These are phyloP conservation scores for Trypanosoma avium DNA, from an alignment of 208 protist genomes.

Conservation along the genomic window DNA sequence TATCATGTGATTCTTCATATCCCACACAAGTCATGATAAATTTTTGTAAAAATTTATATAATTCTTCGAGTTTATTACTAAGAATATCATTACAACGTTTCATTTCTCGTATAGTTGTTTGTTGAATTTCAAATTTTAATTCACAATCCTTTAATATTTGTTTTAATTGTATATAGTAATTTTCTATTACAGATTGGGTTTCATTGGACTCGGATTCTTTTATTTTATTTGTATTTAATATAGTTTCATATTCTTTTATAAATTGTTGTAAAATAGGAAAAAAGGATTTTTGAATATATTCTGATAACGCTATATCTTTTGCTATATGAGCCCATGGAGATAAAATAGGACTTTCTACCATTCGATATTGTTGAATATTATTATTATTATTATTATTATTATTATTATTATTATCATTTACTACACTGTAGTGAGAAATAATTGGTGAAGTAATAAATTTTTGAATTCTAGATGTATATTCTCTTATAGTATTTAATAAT, in stretches of 20 bases:
- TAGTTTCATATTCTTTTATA: conserved; percentile 2
- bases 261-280: conserved; percentile 8
- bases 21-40: conserved; percentile 24
- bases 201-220: conserved; percentile 2
- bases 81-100: conserved; percentile 11
- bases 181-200: conserved; percentile 8
- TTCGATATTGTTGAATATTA: background rate
- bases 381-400: background rate
- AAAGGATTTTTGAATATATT: conserved; percentile 13
- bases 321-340: conserved; percentile 2
- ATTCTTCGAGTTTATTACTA: conserved; percentile 9
- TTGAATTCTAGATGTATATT: background rate
- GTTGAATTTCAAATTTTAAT: conserved; percentile 18
- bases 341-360: conserved; percentile 23
- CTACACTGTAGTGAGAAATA: conserved; percentile 14
- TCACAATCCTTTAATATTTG: conserved; percentile 11
- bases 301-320: conserved; percentile 9
- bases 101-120: background rate
- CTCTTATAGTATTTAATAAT: background rate
- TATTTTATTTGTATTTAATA: background rate
- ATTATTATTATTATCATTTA: background rate
- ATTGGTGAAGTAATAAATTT: conserved; percentile 3
- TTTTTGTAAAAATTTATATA: conserved; percentile 18
- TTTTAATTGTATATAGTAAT: conserved; percentile 20
- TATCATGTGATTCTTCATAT: conserved; percentile 22